phyloP scores from a whole-genome alignment of 1,139 yeast species.

The Magnusiomyces ingens region DNA sequence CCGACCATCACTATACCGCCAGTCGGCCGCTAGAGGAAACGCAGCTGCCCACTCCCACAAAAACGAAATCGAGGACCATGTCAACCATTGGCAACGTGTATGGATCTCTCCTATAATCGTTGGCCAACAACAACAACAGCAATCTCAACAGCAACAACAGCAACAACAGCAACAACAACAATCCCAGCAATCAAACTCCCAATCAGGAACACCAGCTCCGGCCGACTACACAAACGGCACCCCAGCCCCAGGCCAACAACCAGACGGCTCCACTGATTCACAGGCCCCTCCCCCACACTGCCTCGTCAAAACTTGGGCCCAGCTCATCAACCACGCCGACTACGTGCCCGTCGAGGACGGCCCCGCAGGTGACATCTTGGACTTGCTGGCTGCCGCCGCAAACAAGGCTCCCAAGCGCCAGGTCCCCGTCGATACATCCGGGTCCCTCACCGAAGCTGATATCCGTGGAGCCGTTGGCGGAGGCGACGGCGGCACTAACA shows the following conservation, averaged over 20 bases:
- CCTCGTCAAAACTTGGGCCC: constrained; percentile 40
- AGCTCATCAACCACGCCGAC: constrained; percentile 26
- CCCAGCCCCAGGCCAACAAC: background rate
- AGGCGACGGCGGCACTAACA: constrained; percentile 47
- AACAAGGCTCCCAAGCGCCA: constrained; percentile 13
- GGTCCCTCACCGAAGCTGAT: constrained; percentile 47
- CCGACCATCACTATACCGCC: constrained; percentile 28
- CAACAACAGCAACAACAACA: no score
- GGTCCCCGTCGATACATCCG: constrained; percentile 14
- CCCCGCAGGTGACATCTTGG: constrained; percentile 36
- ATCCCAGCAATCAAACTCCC: background rate
- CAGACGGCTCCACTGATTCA: constrained; percentile 7
- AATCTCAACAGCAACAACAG: no score
- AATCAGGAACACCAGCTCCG: no score
- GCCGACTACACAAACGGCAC: background rate
- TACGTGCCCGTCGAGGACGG: constrained; percentile 33
- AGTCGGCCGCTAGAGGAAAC: constrained; percentile 22
- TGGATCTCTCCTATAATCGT: constrained; percentile 24
- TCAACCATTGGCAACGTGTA: constrained; percentile 27
- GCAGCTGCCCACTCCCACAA: constrained; percentile 19
- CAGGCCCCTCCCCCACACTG: constrained; percentile 18
- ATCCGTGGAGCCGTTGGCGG: constrained; percentile 58
- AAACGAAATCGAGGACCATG: constrained; percentile 26
- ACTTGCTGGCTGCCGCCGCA: constrained; percentile 22
- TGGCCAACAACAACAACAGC: no score